These are phyloP conservation scores for Mortierella sp. DNA, from an alignment of 371 early-diverging fungal species.

Conservation along the genomic window DNA sequence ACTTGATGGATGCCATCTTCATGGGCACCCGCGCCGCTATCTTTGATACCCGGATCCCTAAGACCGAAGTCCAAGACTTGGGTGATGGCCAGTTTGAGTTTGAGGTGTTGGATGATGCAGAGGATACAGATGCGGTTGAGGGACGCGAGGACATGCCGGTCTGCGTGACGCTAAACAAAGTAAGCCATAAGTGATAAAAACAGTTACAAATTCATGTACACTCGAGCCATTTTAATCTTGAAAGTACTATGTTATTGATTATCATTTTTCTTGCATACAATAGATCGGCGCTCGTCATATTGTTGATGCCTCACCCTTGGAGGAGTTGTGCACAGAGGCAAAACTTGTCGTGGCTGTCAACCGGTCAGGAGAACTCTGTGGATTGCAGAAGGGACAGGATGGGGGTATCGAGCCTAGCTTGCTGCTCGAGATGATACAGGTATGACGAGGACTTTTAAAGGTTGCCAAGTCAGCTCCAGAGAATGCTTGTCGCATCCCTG, in stretches of 20 bases:
- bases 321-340: constrained; percentile 87
- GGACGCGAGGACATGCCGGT: constrained; percentile 87
- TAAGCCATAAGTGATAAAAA: too few relatives aligned
- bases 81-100: constrained; percentile 87
- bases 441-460: constrained; percentile 19
- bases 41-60: constrained; percentile 85
- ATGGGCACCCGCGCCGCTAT: constrained; percentile 90
- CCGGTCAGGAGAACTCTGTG: constrained; percentile 80
- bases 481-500: too few relatives aligned
- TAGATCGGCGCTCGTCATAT: constrained; percentile 87
- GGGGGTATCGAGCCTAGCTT: constrained; percentile 84
- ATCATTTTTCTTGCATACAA: neutral
- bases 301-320: constrained; percentile 87
- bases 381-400: constrained; percentile 82
- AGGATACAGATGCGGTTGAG: constrained; percentile 79
- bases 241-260: too few relatives aligned
- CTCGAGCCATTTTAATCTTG: too few relatives aligned
- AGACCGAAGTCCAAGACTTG: constrained; percentile 76
- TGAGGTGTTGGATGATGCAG: constrained; percentile 88
- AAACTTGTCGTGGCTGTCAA: constrained; percentile 87
- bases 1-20: constrained; percentile 85
- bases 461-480: constrained; percentile 13
- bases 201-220: too few relatives aligned
- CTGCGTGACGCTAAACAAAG: constrained; percentile 85
- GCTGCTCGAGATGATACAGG: constrained; percentile 83